Base-by-base conservation (phyloP, 495 filamentous ascomycete species). In the Cercophora sp. region DNA sequence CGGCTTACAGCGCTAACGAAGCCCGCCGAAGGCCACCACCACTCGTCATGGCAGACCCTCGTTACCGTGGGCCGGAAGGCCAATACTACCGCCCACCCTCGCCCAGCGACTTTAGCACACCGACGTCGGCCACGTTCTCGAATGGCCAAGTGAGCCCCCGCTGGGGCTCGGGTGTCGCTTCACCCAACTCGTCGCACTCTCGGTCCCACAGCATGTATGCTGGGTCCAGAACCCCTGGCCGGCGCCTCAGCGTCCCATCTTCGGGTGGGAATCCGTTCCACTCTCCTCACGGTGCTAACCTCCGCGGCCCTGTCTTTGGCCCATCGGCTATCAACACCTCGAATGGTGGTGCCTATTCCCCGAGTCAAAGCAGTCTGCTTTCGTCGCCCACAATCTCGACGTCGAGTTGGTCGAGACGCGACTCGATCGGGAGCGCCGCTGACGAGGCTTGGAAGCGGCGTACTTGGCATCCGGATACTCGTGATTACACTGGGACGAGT, bases 381-480 rank as follows among this genome's bases (percentile, higher is more conserved):
- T 54, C 79, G 4, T 94, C 89, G 51, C 89, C 91, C 3, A 90
- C 87, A 1, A 78, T 73, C 27, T 84, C 84, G 3, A 77, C 77
- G 8, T 85, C 87, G 37, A 76, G 77, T 5, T 78, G 79, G 55
- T 79, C 84, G 3, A 76, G 87, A 24, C 63, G 73, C 26, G 87
- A 94, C 36, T 81, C 82, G 1, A 63, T 71, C 1, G 74, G 82
- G 4, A 74, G 68, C 59, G 73, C 79, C 1, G 73, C 81, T 2
- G 88, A 92, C 53, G 84, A 88, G 19, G 87, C 91, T 42, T 84
- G 84, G 80, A 82, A 89, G 54, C 72, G 91, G 51, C 77, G 89
- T 41, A 96, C 91, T 6, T 96, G 91, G 91, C 91, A 96, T 71
- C 89, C 88, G 3, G 87, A 87, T 22, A 87, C 84, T 0, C 85